phyloP scores from a whole-genome alignment of 2,329 filamentous ascomycete genomes.

The Fusarium mundagurra region DNA sequence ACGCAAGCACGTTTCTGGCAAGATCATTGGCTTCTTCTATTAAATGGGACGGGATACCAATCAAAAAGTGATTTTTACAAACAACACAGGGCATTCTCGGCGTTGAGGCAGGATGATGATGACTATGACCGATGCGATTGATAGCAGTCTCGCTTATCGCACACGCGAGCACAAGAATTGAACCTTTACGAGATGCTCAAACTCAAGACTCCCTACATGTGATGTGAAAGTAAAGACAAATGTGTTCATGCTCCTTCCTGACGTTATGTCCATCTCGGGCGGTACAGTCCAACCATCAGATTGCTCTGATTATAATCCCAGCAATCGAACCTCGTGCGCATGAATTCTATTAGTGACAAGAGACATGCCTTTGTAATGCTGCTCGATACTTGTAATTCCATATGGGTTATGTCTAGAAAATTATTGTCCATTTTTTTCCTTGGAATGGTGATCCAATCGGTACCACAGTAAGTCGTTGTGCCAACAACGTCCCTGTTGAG shows the following conservation, averaged over 20 bases:
- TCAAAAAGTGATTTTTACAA: constrained; percentile 43
- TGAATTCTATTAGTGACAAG: neutral
- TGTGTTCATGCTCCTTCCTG: neutral
- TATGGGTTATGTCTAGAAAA: neutral
- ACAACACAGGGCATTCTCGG: constrained; percentile 48
- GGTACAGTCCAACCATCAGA: neutral
- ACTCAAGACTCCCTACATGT: constrained; percentile 10
- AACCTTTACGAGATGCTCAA: constrained; percentile 46
- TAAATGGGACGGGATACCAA: constrained; percentile 59
- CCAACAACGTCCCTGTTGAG: constrained; percentile 7
- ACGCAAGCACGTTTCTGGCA: constrained; percentile 98
- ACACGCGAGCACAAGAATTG: constrained; percentile 49
- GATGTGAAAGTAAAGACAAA: neutral
- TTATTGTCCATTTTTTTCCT: neutral
- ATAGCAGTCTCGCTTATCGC: constrained; percentile 46
- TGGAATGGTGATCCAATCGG: neutral
- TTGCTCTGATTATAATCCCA: neutral
- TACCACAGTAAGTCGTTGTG: constrained; percentile 37
- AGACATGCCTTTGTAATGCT: neutral
- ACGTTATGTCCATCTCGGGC: neutral
- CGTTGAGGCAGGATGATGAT: constrained; percentile 49
- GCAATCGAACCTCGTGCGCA: neutral
- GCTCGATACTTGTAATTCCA: neutral
- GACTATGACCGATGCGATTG: constrained; percentile 51
- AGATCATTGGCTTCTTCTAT: constrained; percentile 99